Evolutionary conservation across 129 eudicot genomes (phyloP).

Genomic region (Helichrysum umbraculigerum): DNA sequence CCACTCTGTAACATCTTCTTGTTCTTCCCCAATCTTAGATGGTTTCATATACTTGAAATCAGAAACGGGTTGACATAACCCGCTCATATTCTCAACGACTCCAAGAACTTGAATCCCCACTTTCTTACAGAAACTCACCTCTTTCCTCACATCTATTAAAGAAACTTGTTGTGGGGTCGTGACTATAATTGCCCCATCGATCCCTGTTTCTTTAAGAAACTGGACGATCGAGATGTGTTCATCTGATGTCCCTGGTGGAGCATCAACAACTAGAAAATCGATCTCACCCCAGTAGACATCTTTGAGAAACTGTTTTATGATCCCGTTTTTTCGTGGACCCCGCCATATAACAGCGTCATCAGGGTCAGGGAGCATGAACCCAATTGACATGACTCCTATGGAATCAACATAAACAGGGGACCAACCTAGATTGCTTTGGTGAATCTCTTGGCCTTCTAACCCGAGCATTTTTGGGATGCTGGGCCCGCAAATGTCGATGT

Average conservation of each 20-base stretch:
- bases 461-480: constrained; percentile 98
- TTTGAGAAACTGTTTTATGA: constrained; percentile 80
- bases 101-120: constrained; percentile 78
- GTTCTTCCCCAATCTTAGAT: constrained; percentile 46
- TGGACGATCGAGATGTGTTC: constrained; percentile 89
- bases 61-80: constrained; percentile 57
- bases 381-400: constrained; percentile 94
- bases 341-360: constrained; percentile 92
- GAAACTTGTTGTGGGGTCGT: constrained; percentile 97
- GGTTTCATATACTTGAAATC: constrained; percentile 55
- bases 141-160: constrained; percentile 83
- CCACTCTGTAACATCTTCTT: constrained; percentile 62
- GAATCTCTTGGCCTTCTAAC: constrained; percentile 92
- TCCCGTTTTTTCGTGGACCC: constrained; percentile 88
- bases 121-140: constrained; percentile 83
- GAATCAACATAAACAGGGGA: constrained; percentile 91
- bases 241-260: constrained; percentile 98
- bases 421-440: constrained; percentile 89
- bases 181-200: constrained; percentile 88
- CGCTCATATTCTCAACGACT: constrained; percentile 95
- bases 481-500: constrained; percentile 92
- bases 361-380: constrained; percentile 95
- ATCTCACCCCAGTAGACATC: constrained; percentile 95
- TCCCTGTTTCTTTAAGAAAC: constrained; percentile 77
- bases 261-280: constrained; percentile 84